Percentiles rank a stretch among this genome's conserved stretches.
phyloP scores from a whole-genome alignment of 1,284 basidiomycete species.

The Sporisorium scitamineum region DNA sequence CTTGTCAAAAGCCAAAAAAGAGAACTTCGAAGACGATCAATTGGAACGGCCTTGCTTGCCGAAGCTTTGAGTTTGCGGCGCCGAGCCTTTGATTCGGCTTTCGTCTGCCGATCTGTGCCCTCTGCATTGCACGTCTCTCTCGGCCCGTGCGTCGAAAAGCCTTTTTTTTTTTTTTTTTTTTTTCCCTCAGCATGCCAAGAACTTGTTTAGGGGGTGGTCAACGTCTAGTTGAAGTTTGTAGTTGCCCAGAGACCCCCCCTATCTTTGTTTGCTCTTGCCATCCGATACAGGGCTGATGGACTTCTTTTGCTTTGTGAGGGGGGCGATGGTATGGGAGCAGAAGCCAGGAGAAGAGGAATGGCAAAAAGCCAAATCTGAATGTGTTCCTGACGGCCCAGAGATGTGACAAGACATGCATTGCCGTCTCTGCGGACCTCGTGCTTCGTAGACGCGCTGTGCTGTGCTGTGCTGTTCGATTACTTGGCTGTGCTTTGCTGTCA shows the following conservation, averaged over 20 bases:
- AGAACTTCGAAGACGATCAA: neutral
- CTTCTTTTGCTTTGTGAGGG: no score
- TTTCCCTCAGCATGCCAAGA: slow-evolving; percentile 4
- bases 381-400: neutral
- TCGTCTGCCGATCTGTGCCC: neutral
- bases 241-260: neutral
- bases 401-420: neutral
- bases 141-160: slow-evolving; percentile 4
- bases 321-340: neutral
- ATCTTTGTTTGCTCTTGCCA: neutral
- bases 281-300: neutral
- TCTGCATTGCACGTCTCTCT: neutral
- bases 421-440: neutral
- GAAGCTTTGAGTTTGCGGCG: neutral
- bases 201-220: neutral
- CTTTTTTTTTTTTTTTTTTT: neutral
- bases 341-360: neutral
- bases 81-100: neutral
- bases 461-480: neutral
- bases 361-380: neutral
- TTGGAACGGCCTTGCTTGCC: neutral
- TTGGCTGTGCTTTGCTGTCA: slow-evolving; percentile 4
- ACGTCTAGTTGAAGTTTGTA: neutral
- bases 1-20: no score
- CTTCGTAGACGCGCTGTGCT: neutral